Evolutionary conservation across 2,329 filamentous ascomycete species (phyloP), one percentile per base, ranked within the genome.

Genomic region (Metarhizium guizhouense): DNA sequence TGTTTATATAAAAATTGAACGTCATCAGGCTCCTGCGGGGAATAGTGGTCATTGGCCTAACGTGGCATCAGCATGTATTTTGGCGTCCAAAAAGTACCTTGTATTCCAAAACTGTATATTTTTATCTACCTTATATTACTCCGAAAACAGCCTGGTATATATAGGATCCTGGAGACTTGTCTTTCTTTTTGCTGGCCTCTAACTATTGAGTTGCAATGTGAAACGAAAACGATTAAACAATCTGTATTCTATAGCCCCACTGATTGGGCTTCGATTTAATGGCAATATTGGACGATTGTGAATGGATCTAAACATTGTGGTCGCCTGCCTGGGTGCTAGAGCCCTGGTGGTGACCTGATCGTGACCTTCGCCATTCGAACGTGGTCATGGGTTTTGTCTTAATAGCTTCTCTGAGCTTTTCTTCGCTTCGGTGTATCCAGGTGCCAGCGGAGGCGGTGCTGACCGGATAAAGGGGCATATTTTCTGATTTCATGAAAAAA

Each of bases 391-490:
- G 72, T 67, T 70, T 76, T 62, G 54, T 74, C 68, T 54, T 72
- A 66, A 76, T 73, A 2, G 69, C 63, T 7, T 69, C 59, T 25
- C 67, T 65, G 38, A 76, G 63, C 62, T 68, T 71, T 45, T 71
- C 64, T 57, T 76, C 74, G 55, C 70, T 71, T 18, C 73, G 66
- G 59, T 68, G 60, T 68, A 73, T 66, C 74, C 74, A 76, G 14
- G 66, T 60, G 40, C 61, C 64, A 29, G 68, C 66, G 1, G 71
- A 63, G 0, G 73, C 71, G 16, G 65, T 68, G 64, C 72, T 75
- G 56, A 84, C 70, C 1, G 83, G 83, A 67, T 77, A 84, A 49
- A 86, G 68, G 1, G 81, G 78, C 66, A 78, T 73, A 65, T 83
- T 83, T 52, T 60, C 59, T 47, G 59, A 56, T 51, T 60, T 69